A percentile compares a stretch with the other conserved stretches of the same genome.
Conservation (phyloP, 2,329 filamentous ascomycete species). For the Fusarium xylarioides region DNA sequence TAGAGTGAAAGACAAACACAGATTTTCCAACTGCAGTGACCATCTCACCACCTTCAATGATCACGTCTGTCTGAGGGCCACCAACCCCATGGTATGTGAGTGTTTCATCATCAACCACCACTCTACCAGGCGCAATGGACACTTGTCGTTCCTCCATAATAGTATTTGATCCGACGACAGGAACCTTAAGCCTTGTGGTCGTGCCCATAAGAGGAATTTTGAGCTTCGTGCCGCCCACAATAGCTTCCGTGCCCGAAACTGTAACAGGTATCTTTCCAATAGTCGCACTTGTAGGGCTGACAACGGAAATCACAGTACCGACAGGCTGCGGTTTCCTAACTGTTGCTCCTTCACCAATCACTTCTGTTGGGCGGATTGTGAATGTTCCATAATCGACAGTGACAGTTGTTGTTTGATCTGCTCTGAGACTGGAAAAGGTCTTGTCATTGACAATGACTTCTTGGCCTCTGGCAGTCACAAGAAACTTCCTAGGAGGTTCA, state of each 20-base stretch:
- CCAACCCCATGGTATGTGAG: constrained; percentile 47
- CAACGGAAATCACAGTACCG: constrained; percentile 44
- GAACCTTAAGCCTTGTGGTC: constrained; percentile 50
- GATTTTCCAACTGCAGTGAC: constrained; percentile 55
- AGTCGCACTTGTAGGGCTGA: constrained; percentile 50
- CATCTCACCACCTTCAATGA: constrained; percentile 59
- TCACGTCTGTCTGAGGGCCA: constrained; percentile 52
- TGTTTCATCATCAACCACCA: constrained; percentile 49
- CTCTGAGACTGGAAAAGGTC: constrained; percentile 53
- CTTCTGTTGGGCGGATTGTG: constrained; percentile 57
- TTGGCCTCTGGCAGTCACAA: constrained; percentile 55
- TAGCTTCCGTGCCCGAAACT: constrained; percentile 52
- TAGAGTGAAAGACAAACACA: constrained; percentile 53
- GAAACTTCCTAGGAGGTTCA: constrained; percentile 43
- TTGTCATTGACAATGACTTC: constrained; percentile 58
- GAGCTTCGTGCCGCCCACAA: constrained; percentile 56
- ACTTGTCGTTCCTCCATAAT: constrained; percentile 47
- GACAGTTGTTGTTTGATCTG: constrained; percentile 53
- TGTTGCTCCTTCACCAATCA: constrained; percentile 56
- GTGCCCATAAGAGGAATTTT: constrained; percentile 52
- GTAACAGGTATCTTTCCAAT: constrained; percentile 53
- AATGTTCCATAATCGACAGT: constrained; percentile 54
- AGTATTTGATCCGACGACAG: constrained; percentile 48
- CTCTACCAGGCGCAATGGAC: constrained; percentile 48
- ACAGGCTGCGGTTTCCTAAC: constrained; percentile 52